phyloP scores from a whole-genome alignment of 2,329 filamentous ascomycete genomes.

The Fusarium sp. region DNA sequence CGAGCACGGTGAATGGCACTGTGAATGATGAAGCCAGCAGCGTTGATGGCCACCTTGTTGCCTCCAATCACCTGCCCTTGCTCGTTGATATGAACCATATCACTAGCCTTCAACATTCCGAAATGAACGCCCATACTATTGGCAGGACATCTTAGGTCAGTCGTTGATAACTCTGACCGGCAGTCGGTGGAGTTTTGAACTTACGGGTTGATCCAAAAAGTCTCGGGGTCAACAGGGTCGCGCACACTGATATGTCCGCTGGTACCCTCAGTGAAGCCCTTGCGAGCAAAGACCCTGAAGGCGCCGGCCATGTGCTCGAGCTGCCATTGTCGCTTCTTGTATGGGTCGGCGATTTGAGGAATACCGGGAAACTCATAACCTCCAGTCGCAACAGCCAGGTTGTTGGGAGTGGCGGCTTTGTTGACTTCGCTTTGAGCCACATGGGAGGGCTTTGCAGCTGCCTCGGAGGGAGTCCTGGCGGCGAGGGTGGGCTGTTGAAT shows the following conservation, averaged over 20 bases:
- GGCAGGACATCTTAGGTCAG: not conserved
- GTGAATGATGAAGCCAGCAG: constrained; percentile 74
- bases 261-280: constrained; percentile 72
- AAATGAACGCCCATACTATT: constrained; percentile 69
- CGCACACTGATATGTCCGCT: constrained; percentile 75
- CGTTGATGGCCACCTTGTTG: constrained; percentile 69
- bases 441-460: no score
- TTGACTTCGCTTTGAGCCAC: no score
- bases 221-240: constrained; percentile 70
- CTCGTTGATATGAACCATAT: constrained; percentile 74
- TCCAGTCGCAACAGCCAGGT: constrained; percentile 46
- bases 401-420: no score
- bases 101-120: constrained; percentile 70
- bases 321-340: constrained; percentile 54
- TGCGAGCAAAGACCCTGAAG: constrained; percentile 63
- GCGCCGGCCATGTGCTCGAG: constrained; percentile 62
- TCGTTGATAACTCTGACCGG: rapidly evolving
- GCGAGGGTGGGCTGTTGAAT: no score
- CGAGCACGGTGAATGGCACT: constrained; percentile 71
- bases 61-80: constrained; percentile 72
- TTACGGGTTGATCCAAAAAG: constrained; percentile 76
- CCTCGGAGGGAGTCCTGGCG: no score
- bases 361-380: constrained; percentile 63
- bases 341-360: constrained; percentile 68
- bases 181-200: not conserved